Percentiles rank a stretch among this genome's conserved stretches.
These are phyloP conservation scores for Eragrostis curvula DNA, from an alignment of 176 grass and related monocot genomes.

Conservation along the genomic window DNA sequence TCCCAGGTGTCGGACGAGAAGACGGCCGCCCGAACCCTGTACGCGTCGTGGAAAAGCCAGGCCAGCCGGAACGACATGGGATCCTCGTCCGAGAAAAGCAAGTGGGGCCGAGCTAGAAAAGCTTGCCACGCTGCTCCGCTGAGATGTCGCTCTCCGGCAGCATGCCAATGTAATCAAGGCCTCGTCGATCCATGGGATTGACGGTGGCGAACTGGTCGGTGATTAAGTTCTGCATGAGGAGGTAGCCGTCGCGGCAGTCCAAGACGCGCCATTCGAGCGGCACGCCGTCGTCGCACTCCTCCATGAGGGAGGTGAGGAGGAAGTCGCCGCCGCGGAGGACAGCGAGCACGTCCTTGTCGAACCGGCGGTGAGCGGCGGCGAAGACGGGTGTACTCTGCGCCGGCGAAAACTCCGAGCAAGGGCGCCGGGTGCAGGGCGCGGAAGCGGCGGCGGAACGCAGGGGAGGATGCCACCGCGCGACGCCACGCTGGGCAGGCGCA, in stretches of 20 bases:
- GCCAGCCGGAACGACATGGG: not conserved
- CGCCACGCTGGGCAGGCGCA: not conserved
- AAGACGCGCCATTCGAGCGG: not conserved
- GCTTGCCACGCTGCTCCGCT: not conserved
- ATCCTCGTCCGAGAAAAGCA: slow-evolving; percentile 5
- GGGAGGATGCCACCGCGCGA: not conserved
- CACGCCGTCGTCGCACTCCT: not conserved
- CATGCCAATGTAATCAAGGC: not conserved
- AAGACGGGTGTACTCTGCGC: not conserved
- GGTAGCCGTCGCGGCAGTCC: slow-evolving; percentile 15
- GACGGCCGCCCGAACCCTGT: not conserved
- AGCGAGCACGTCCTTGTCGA: not conserved
- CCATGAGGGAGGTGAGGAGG: not conserved
- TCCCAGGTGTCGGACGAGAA: slow-evolving; percentile 5
- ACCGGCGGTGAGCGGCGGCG: not conserved
- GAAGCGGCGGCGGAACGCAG: not conserved
- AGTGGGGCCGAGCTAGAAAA: not conserved
- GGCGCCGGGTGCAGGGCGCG: not conserved
- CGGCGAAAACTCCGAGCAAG: not conserved
- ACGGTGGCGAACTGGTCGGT: not conserved
- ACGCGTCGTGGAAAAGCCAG: not conserved
- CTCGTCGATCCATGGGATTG: not conserved
- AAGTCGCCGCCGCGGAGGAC: slow-evolving; percentile 7
- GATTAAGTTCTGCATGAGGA: not conserved
- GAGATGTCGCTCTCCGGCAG: too few species aligned